Base-by-base conservation (phyloP, 371 early-diverging fungal species). In the Dinochytrium kinnereticum region DNA sequence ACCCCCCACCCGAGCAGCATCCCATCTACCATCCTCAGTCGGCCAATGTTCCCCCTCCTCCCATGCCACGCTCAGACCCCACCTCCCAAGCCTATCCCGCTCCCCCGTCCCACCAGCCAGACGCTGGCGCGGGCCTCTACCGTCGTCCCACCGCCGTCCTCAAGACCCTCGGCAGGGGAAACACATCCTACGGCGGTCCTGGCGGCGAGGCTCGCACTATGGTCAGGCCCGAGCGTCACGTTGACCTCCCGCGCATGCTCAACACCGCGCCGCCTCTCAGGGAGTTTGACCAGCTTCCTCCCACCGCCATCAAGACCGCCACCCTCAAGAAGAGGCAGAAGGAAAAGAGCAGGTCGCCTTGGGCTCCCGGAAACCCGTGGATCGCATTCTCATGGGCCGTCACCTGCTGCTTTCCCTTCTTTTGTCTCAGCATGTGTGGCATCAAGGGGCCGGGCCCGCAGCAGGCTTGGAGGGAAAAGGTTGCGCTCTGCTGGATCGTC, bases 401-500 rank as follows among this genome's bases (percentile, higher is more conserved):
- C 31, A 68, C 69, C 7, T 68, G 69, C 34, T 68, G 69, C 69
- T 51, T 49, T 30, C 69, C 69, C 30, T 38, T 38, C 69, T 68
- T 68, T 49, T 68, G 69, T 34, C 36, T 68, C 33, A 49, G 44
- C 49, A 30, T 28, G 36, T 44, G 39, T 40, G 67, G 28, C 10
- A 53, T 51, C 34, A 51, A 51, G 21, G 69, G 69, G 2, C 21
- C 69, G 10, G 69, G 69, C 5, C 69, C 69, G 21, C 55, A 37
- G 53, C 37, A 50, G 69, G 51, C 69, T 30, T 55, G 69, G 37
- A 49, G 61, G 7, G 61, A 61, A 82, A 96, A 96, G 71, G 87
- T 94, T 0, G 92, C 95, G 0, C 78, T 96, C 15, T 93, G 93
- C 80, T 78, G 90, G 31, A 77, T 93, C 68, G 92, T 94, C 44